Evolutionary conservation across 805 yeast species (phyloP), one percentile per base, ranked within the genome.

Genomic region (Pichia kluyveri): DNA sequence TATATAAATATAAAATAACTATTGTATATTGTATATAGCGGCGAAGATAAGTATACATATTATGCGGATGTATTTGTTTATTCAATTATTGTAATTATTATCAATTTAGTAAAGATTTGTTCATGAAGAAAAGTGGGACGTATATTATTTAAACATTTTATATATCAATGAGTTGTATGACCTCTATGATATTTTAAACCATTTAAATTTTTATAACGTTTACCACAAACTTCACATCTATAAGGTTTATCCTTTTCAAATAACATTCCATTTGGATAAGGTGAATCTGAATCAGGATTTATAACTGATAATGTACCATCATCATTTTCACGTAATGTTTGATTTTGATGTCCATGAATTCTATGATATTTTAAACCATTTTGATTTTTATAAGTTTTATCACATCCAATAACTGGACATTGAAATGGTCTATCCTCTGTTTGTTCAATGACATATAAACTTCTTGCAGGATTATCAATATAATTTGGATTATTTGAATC

Each of bases 321-420:
- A 12, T 89, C 85, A 62, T 91, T 91, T 57, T 83, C 86, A 60
- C 87, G 84, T 49, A 91, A 69, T 37, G 87, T 88, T 68, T 91
- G 99, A 63, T 91, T 90, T 67, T 90, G 97, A 68, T 91, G 99
- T 39, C 99, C 99, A 65, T 91, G 99, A 49, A 85, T 71, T 55
- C 96, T 77, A 68, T 93, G 99, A 67, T 93, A 93, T 66, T 93
- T 93, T 61, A 93, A 74, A 17, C 99, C 99, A 62, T 93, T 93
- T 69, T 93, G 99, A 67, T 93, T 93, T 70, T 93, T 93, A 67
- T 93, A 93, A 30, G 91, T 90, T 72, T 93, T 93, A 58, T 90
- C 97, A 68, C 99, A 93, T 8, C 99, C 99, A 60, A 89, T 86
- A 41, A 93, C 99, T 0, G 98, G 99, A 70, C 99, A 93, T 65